These are phyloP conservation scores for Mentha longifolia DNA, from an alignment of 257 asterid genomes.

Conservation along the genomic window DNA sequence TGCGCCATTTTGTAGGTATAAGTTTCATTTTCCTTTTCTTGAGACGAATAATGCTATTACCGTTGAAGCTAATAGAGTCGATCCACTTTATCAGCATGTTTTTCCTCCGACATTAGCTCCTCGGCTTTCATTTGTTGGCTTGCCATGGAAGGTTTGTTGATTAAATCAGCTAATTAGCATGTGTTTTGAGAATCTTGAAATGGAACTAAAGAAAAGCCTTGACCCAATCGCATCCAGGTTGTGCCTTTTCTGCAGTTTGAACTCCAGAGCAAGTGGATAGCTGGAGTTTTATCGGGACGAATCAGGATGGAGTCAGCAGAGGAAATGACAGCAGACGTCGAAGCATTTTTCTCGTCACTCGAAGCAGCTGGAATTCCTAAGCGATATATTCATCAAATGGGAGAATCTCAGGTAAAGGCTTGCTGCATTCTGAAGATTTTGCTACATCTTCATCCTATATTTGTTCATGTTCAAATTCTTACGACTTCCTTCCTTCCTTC, in stretches of 20 bases:
- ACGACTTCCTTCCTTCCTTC: not conserved
- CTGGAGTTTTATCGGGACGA: constrained; percentile 79
- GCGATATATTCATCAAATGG: constrained; percentile 76
- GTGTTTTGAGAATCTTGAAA: not conserved
- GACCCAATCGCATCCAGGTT: constrained; percentile 52
- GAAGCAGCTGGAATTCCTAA: constrained; percentile 64
- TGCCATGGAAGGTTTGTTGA: constrained; percentile 92
- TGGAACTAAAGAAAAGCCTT: not conserved
- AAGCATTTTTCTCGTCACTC: constrained; percentile 67
- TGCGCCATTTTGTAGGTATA: constrained; percentile 60
- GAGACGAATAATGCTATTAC: constrained; percentile 67
- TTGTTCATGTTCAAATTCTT: not conserved
- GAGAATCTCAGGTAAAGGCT: constrained; percentile 60
- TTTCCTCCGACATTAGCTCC: constrained; percentile 89
- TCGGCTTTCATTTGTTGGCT: constrained; percentile 84
- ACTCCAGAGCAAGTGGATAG: constrained; percentile 90
- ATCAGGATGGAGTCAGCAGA: constrained; percentile 59
- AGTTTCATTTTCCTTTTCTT: constrained; percentile 83
- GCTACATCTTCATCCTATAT: not conserved
- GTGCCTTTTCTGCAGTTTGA: constrained; percentile 82
- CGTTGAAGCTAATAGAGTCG: constrained; percentile 86
- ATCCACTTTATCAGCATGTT: constrained; percentile 86
- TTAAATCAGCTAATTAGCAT: too few relatives aligned
- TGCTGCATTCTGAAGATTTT: too few relatives aligned
- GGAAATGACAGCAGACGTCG: constrained; percentile 71